Evolutionary conservation across 768 basidiomycete genomes (phyloP), one percentile per base, ranked within the genome.

Genomic region (Favolaschia claudopus): DNA sequence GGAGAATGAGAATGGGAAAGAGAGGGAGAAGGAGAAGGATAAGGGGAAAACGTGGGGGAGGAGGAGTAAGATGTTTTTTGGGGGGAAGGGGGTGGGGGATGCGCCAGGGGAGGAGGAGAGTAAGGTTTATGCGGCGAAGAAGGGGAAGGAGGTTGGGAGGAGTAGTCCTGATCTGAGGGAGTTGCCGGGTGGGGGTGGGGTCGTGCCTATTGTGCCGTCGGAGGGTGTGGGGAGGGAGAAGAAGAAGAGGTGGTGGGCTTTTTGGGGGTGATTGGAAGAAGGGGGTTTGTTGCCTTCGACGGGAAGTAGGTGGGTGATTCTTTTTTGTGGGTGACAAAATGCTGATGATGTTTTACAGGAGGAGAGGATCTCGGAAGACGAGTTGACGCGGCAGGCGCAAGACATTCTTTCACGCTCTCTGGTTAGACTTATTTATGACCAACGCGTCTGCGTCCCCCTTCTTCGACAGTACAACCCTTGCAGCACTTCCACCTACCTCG

Each of bases 81-180:
- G 55, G 10, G 55, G 55, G 7, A 57, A 57, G 46, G 34, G 39
- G 4, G 25, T 33, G 25, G 55, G 37, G 15, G 46, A 49, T 28
- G n/a, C 5, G 31, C 24, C 20, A 47, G 22, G 14, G 19, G 47
- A 25, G 24, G 12, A 33, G 1, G 2, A 17, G 29, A 29, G 2
- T 9, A 33, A 31, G 40, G 31, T 28, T 17, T 31, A 15, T 14
- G 13, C 7, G 39, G 22, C 37, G 20, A 12, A 3, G 12, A 36
- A 3, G 47, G 44, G 10, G 22, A 4, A 25, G 46, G 17, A 19
- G 25, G 22, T 32, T 31, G 39, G 55, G 33, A n/a, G 33, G 42
- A 58, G 57, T 25, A 36, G 42, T 25, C 57, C 57, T 19, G 57
- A 58, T 45, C 31, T 58, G 57, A 10, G 49, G 33, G 57, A 28